These are phyloP conservation scores for Ophiostoma triangulosporum DNA, from an alignment of 2,329 filamentous ascomycete genomes.

Conservation along the genomic window DNA sequence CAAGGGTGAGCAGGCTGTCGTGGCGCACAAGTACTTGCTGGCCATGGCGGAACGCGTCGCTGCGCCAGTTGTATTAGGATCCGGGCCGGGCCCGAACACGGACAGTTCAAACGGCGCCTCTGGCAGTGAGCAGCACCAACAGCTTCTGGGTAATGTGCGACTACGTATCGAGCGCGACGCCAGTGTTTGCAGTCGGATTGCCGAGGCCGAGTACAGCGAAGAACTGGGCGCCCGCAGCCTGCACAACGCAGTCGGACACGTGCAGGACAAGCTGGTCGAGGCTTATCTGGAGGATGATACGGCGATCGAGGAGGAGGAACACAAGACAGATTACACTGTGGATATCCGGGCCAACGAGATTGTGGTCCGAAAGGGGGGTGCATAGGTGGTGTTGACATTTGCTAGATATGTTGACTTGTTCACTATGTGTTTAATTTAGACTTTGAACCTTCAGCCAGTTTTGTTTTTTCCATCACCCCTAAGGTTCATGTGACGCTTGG, in stretches of 20 bases:
- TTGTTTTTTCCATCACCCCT: too few relatives aligned
- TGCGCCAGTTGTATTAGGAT: not conserved
- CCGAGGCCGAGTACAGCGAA: conserved; percentile 5
- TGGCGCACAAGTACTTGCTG: conserved; percentile 9
- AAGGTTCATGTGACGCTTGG: too few relatives aligned
- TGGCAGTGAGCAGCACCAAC: not conserved
- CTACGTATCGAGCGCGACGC: conserved; percentile 1
- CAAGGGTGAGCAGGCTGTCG: conserved; percentile 8
- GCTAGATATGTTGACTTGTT: too few relatives aligned
- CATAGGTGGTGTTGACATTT: too few relatives aligned
- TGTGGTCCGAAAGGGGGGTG: not conserved
- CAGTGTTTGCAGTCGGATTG: conserved; percentile 3
- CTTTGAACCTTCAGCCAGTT: too few relatives aligned
- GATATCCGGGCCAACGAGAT: not conserved
- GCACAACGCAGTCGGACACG: not conserved
- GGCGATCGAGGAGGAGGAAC: not conserved
- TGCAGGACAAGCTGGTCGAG: not conserved
- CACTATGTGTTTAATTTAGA: too few relatives aligned
- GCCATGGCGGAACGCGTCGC: conserved; percentile 3
- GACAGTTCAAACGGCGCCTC: not conserved
- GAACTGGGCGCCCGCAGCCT: conserved; percentile 10
- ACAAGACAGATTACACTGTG: not conserved
- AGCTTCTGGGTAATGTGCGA: not conserved
- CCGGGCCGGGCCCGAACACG: not conserved
- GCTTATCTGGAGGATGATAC: not conserved